Percentiles rank a stretch among this genome's conserved stretches.
Evolutionary conservation across 2,329 filamentous ascomycete species (phyloP).

Genomic region (Fusarium irregulare): DNA sequence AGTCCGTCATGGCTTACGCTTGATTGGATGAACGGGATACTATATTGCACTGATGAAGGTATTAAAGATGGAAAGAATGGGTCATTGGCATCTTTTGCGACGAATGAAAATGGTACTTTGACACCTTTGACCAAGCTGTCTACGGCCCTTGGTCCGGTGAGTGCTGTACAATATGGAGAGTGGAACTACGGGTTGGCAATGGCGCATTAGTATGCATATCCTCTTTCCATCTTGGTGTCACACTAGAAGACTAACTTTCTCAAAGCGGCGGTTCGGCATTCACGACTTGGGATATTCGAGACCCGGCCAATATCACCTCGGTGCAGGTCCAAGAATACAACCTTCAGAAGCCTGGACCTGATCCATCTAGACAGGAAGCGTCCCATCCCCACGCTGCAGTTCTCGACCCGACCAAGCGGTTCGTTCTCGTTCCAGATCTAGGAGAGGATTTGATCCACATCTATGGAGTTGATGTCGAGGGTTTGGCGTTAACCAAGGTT

Average conservation of each 20-base stretch:
- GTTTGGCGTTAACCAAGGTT: slow-evolving; percentile 55
- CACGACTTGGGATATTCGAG: slow-evolving; percentile 58
- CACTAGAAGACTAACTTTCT: slow-evolving; percentile 15
- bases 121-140: slow-evolving; percentile 50
- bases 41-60: slow-evolving; percentile 73
- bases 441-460: slow-evolving; percentile 70
- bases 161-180: slow-evolving; percentile 57
- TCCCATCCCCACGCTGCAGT: slow-evolving; percentile 74
- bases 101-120: slow-evolving; percentile 54
- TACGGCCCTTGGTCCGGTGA: slow-evolving; percentile 58
- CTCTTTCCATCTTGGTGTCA: neutral
- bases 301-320: slow-evolving; percentile 51
- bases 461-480: slow-evolving; percentile 61
- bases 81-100: slow-evolving; percentile 57
- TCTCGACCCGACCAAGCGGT: slow-evolving; percentile 72
- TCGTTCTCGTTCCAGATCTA: slow-evolving; percentile 73
- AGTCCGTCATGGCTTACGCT: slow-evolving; percentile 72
- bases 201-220: slow-evolving; percentile 58
- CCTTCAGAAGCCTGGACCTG: slow-evolving; percentile 53
- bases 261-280: slow-evolving; percentile 55
- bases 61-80: slow-evolving; percentile 57
- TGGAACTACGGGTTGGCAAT: slow-evolving; percentile 55
- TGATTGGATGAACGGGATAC: slow-evolving; percentile 58
- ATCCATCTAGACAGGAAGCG: slow-evolving; percentile 63
- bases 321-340: slow-evolving; percentile 56